Evolutionary conservation across 2,329 filamentous ascomycete genomes (phyloP).

Genomic region (Monascus ruber): DNA sequence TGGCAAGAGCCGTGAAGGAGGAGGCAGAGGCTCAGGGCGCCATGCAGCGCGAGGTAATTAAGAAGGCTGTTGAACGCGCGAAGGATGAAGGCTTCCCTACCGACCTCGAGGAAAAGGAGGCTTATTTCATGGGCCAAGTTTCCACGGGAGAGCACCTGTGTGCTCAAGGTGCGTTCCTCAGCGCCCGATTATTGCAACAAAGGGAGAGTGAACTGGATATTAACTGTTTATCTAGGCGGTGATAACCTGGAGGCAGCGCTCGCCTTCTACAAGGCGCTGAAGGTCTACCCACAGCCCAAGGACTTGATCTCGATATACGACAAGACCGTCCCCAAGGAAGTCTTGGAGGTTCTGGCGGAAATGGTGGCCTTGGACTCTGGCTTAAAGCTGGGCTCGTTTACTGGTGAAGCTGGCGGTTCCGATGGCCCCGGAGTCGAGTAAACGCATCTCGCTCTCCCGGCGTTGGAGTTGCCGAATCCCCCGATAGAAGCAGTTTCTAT

Average conservation of each 20-base stretch:
- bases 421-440: constrained; percentile 29
- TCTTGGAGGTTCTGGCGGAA: constrained; percentile 90
- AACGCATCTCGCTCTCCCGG: constrained; percentile 8
- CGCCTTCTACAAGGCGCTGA: constrained; percentile 95
- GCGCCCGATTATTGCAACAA: too few relatives aligned
- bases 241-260: constrained; percentile 67
- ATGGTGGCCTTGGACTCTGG: constrained; percentile 90
- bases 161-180: constrained; percentile 56
- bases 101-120: constrained; percentile 85
- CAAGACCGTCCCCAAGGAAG: constrained; percentile 94
- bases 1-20: constrained; percentile 37
- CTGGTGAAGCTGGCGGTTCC: constrained; percentile 18
- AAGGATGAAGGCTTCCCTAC: constrained; percentile 85
- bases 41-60: constrained; percentile 54
- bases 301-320: constrained; percentile 96
- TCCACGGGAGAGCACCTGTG: constrained; percentile 76
- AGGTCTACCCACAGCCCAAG: constrained; percentile 89
- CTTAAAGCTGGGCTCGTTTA: constrained; percentile 48
- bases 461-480: neutral
- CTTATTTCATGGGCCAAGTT: constrained; percentile 94
- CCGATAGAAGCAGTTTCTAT: neutral
- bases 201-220: too few relatives aligned
- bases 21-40: constrained; percentile 37
- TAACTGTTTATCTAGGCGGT: constrained; percentile 17
- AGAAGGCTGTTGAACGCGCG: constrained; percentile 63